Evolutionary conservation across 495 filamentous ascomycete species (phyloP).

Genomic region (Neurospora tetrasperma): DNA sequence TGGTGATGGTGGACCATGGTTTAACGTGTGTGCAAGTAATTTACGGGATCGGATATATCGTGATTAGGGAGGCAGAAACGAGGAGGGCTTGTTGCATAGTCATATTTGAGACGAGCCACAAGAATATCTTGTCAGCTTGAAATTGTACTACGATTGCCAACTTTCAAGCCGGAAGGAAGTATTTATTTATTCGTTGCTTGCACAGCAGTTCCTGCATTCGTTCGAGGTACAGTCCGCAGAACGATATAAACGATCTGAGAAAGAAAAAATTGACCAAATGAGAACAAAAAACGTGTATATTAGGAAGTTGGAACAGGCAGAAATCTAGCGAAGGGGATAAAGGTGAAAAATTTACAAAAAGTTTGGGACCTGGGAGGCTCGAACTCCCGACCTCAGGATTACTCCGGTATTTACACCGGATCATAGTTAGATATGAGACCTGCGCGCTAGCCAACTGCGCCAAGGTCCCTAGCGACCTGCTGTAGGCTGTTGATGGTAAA

Average conservation of each 20-base stretch:
- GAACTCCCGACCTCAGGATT: constrained; percentile 1
- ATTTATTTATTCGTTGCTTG: background rate
- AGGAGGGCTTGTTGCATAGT: background rate
- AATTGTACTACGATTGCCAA: too few relatives aligned
- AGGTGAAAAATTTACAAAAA: background rate
- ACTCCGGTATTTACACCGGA: background rate
- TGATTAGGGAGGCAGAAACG: background rate
- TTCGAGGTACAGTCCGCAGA: background rate
- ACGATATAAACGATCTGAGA: background rate
- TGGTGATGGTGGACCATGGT: background rate
- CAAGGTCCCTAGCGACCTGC: background rate
- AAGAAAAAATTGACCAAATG: background rate
- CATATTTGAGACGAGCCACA: background rate
- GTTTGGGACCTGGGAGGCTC: background rate
- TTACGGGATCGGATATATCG: background rate
- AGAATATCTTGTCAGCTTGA: background rate
- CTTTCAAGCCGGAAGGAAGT: background rate
- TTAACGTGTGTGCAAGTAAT: background rate
- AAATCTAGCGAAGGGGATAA: background rate
- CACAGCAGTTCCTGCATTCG: background rate
- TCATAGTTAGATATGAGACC: background rate
- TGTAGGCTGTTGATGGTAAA: background rate
- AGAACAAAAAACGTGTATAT: background rate
- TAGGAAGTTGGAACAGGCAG: background rate
- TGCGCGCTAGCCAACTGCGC: constrained; percentile 1